These are phyloP conservation scores for Rhodotorula mucilaginosa DNA, from an alignment of 1,284 basidiomycete genomes.

Conservation along the genomic window DNA sequence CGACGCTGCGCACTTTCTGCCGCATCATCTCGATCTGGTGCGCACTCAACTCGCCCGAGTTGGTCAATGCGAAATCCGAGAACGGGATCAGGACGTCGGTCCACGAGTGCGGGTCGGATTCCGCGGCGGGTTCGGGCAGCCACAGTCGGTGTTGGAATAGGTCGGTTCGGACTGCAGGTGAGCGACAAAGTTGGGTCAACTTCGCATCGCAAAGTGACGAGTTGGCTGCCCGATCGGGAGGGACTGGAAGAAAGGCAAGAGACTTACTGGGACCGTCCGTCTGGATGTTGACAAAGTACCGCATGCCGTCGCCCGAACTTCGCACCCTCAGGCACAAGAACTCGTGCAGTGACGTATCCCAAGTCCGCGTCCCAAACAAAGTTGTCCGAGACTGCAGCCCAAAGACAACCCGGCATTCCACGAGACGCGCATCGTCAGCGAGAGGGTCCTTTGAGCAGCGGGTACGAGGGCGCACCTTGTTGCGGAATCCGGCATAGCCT, in stretches of 20 bases:
- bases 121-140: slow-evolving; percentile 51
- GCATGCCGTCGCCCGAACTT: slow-evolving; percentile 58
- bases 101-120: slow-evolving; percentile 68
- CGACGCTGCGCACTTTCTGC: slow-evolving; percentile 72
- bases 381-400: slow-evolving; percentile 53
- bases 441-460: background rate
- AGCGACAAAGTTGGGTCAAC: background rate
- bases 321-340: slow-evolving; percentile 76
- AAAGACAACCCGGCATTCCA: background rate
- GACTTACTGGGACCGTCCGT: slow-evolving; percentile 60
- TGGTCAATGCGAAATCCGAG: slow-evolving; percentile 75
- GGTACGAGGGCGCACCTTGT: slow-evolving; percentile 56
- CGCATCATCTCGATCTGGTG: slow-evolving; percentile 67
- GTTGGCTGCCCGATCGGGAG: too few species aligned
- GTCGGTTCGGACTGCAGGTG: slow-evolving; percentile 60
- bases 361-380: slow-evolving; percentile 73
- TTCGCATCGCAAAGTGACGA: background rate
- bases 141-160: slow-evolving; percentile 85
- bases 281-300: slow-evolving; percentile 82
- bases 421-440: too few species aligned
- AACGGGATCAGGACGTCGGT: slow-evolving; percentile 84
- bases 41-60: slow-evolving; percentile 68
- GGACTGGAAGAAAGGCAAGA: too few species aligned
- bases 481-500: slow-evolving; percentile 81
- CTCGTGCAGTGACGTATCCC: slow-evolving; percentile 73